Evolutionary conservation across 2,329 filamentous ascomycete species (phyloP).

Genomic region (Pleurostoma richardsiae): DNA sequence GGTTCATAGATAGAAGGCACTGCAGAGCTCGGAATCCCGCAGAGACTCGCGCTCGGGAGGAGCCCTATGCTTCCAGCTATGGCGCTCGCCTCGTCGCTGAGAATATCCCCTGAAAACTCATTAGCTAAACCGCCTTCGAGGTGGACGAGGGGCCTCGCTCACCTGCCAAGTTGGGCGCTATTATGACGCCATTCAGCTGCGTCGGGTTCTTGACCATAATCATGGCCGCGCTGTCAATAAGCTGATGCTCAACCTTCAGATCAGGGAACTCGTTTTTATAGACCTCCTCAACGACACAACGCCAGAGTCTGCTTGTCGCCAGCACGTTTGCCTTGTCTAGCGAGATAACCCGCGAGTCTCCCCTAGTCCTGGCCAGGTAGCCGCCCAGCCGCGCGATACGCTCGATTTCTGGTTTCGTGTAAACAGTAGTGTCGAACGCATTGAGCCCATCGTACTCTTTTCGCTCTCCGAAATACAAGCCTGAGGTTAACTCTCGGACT

Average conservation of each 20-base stretch:
- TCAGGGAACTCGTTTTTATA: conserved; percentile 37
- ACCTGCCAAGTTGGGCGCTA: conserved; percentile 2
- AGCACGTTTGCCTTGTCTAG: conserved; percentile 50
- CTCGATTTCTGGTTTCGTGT: conserved; percentile 37
- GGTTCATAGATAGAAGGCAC: conserved; percentile 6
- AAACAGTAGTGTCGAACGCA: conserved; percentile 43
- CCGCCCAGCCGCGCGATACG: conserved; percentile 40
- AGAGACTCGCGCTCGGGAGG: conserved; percentile 6
- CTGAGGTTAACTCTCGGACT: conserved; percentile 44
- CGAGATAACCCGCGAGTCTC: conserved; percentile 34
- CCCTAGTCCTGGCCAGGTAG: conserved; percentile 29
- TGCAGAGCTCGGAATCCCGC: conserved; percentile 3
- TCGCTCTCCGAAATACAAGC: conserved; percentile 44
- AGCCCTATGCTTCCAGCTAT: conserved; percentile 4
- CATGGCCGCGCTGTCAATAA: conserved; percentile 43
- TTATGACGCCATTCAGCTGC: conserved; percentile 40
- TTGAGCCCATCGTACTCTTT: conserved; percentile 30
- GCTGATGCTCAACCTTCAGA: conserved; percentile 35
- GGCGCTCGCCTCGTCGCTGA: conserved; percentile 3
- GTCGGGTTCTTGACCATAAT: conserved; percentile 39
- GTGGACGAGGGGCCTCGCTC: conserved; percentile 6
- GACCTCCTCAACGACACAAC: conserved; percentile 31
- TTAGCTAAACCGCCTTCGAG: conserved; percentile 6
- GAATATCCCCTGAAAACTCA: conserved; percentile 5
- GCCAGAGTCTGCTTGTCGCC: conserved; percentile 43